Evolutionary conservation across 345 rosid species (phyloP).

Genomic region (Brassica nigra): DNA sequence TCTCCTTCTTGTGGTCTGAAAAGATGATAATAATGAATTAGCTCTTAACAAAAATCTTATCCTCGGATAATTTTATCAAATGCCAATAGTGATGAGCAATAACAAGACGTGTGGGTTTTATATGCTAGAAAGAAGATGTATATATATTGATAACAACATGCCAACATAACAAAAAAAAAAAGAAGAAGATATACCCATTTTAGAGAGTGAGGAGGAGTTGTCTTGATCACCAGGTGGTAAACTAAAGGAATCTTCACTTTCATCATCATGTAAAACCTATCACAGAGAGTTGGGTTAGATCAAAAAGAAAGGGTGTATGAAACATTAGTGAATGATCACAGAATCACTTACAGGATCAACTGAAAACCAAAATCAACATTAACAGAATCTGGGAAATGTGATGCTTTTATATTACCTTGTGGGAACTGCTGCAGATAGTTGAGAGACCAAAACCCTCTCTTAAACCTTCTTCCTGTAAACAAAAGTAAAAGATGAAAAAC

Average conservation of each 20-base stretch:
- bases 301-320: background rate
- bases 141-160: background rate
- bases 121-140: constrained; percentile 15
- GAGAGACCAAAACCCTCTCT: constrained; percentile 50
- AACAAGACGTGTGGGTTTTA: background rate
- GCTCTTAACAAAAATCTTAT: constrained; percentile 3
- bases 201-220: constrained; percentile 44
- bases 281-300: background rate
- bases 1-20: constrained; percentile 66
- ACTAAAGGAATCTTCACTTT: constrained; percentile 42
- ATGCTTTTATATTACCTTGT: constrained; percentile 38
- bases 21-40: background rate
- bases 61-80: background rate
- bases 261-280: constrained; percentile 50
- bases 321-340: background rate
- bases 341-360: background rate
- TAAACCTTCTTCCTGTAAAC: constrained; percentile 57
- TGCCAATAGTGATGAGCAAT: background rate
- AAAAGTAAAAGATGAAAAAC: constrained; percentile 6
- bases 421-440: constrained; percentile 37
- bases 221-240: constrained; percentile 52
- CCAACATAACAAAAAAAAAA: background rate
- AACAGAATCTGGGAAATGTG: background rate
- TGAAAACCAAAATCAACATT: background rate
- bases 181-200: constrained; percentile 47